A percentile compares a stretch with the other conserved stretches of the same genome.
phyloP scores from a whole-genome alignment of 371 early-diverging fungal species.

The Mucor sp. region DNA sequence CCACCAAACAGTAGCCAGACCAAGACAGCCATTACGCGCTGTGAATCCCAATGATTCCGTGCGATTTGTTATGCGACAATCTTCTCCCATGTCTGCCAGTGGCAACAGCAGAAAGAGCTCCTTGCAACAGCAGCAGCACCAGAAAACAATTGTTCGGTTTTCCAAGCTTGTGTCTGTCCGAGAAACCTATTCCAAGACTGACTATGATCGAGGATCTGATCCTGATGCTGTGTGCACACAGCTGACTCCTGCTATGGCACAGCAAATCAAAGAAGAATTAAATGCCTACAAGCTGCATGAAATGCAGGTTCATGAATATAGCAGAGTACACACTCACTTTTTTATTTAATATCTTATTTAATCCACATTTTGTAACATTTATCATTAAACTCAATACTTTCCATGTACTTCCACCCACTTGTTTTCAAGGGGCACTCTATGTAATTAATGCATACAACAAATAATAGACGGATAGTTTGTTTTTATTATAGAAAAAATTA shows the following conservation, averaged over 20 bases:
- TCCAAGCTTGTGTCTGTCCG: slow-evolving; percentile 36
- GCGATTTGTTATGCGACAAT: not conserved
- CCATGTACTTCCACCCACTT: no score
- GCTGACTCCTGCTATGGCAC: slow-evolving; percentile 63
- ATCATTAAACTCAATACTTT: not conserved
- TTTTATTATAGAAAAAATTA: slow-evolving; percentile 5
- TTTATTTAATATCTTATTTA: slow-evolving; percentile 34
- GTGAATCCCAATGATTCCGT: slow-evolving; percentile 9
- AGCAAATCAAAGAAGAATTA: slow-evolving; percentile 71
- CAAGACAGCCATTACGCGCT: slow-evolving; percentile 7
- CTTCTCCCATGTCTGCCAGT: not conserved
- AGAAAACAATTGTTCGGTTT: slow-evolving; percentile 24
- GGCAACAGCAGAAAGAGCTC: not conserved
- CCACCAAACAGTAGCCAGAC: not conserved
- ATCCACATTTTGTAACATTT: not conserved
- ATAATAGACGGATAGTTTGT: not conserved
- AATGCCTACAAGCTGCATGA: slow-evolving; percentile 74
- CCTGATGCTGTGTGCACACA: slow-evolving; percentile 55
- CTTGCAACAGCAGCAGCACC: not conserved
- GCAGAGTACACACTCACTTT: slow-evolving; percentile 69
- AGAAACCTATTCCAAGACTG: slow-evolving; percentile 64
- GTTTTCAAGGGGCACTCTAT: not conserved
- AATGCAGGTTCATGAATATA: slow-evolving; percentile 76
- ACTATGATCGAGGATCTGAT: slow-evolving; percentile 74
- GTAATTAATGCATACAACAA: not conserved